Conservation (phyloP, 306 rosid species). For the Vigna reflexopilosa region DNA sequence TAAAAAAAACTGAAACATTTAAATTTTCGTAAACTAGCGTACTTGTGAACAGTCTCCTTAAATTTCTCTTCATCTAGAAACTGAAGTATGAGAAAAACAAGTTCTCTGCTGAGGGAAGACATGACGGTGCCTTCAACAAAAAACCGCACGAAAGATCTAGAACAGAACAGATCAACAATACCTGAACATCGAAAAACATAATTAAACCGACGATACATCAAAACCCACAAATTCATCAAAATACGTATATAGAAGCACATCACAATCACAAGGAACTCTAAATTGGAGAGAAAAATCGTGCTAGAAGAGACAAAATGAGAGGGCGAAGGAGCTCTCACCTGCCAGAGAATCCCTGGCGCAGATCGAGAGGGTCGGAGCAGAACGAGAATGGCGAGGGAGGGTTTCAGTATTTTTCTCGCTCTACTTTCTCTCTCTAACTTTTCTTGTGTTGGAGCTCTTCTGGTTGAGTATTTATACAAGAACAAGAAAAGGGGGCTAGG, state of each 20-base stretch:
- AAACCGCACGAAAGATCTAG: slow-evolving; percentile 57
- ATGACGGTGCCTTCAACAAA: slow-evolving; percentile 56
- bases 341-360: slow-evolving; percentile 50
- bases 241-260: background rate
- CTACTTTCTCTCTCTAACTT: slow-evolving; percentile 81
- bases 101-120: slow-evolving; percentile 99
- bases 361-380: slow-evolving; percentile 76
- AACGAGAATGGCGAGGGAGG: slow-evolving; percentile 49
- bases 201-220: slow-evolving; percentile 36
- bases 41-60: slow-evolving; percentile 97
- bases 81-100: slow-evolving; percentile 99
- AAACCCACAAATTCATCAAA: background rate
- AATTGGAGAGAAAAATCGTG: slow-evolving; percentile 36
- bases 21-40: slow-evolving; percentile 31
- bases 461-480: slow-evolving; percentile 76
- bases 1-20: background rate
- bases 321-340: slow-evolving; percentile 51
- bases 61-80: slow-evolving; percentile 99
- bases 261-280: slow-evolving; percentile 27
- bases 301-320: slow-evolving; percentile 41
- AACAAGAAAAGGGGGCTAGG: slow-evolving; percentile 64
- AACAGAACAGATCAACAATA: slow-evolving; percentile 66
- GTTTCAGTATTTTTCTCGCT: slow-evolving; percentile 60
- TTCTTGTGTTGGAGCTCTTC: slow-evolving; percentile 53
- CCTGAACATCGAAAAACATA: slow-evolving; percentile 52